phyloP scores from a whole-genome alignment of 2,329 filamentous ascomycete species.

The Thielaviopsis populi region DNA sequence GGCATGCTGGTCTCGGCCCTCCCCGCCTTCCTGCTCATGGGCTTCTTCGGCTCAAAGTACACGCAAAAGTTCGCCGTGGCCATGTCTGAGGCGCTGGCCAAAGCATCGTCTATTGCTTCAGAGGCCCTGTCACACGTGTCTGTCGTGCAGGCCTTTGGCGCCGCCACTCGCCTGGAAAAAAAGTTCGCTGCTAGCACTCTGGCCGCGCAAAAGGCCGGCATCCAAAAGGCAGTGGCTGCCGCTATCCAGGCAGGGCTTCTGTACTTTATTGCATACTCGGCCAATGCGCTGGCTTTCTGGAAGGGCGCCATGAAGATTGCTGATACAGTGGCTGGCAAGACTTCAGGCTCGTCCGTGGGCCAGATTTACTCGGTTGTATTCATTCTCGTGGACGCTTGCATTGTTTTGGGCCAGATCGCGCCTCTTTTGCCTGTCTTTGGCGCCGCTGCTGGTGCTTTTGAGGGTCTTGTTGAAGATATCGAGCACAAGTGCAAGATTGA shows the following conservation, averaged over 20 bases:
- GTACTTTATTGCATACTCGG: conserved; percentile 53
- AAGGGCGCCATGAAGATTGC: conserved; percentile 43
- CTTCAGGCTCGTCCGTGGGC: conserved; percentile 27
- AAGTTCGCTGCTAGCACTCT: conserved; percentile 41
- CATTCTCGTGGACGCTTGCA: conserved; percentile 47
- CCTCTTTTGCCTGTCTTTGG: conserved; percentile 48
- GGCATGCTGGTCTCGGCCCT: conserved; percentile 49
- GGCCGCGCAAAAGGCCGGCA: conserved; percentile 34
- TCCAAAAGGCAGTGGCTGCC: conserved; percentile 42
- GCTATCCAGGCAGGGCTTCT: conserved; percentile 45
- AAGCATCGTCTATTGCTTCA: conserved; percentile 46
- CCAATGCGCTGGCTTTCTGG: conserved; percentile 54
- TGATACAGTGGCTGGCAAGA: conserved; percentile 25
- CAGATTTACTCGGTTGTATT: conserved; percentile 50
- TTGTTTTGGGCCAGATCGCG: conserved; percentile 47
- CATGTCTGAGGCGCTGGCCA: conserved; percentile 39
- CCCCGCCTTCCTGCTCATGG: conserved; percentile 47
- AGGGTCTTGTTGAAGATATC: conserved; percentile 44
- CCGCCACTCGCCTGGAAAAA: conserved; percentile 41
- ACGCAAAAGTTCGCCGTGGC: conserved; percentile 35
- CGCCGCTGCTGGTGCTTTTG: conserved; percentile 41
- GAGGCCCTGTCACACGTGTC: conserved; percentile 45
- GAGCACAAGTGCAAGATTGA: conserved; percentile 35
- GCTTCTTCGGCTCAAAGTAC: conserved; percentile 39
- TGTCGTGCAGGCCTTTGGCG: conserved; percentile 49